Evolutionary conservation across 1,139 yeast species (phyloP).

Genomic region (Geotrichum macrosporum): DNA sequence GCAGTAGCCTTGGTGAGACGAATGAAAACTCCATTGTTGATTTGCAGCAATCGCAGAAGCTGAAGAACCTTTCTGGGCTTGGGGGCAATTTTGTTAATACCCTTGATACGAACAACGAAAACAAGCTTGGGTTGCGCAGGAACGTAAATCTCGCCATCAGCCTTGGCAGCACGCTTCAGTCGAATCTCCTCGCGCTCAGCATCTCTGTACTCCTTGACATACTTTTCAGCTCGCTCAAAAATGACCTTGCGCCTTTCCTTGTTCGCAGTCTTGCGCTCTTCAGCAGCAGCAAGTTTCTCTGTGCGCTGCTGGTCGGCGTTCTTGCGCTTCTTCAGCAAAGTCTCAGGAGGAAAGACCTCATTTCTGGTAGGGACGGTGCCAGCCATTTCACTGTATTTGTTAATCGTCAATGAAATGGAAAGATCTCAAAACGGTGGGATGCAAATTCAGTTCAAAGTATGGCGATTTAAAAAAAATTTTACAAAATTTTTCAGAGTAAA

Average conservation of each 20-base stretch:
- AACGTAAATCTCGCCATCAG: conserved; percentile 72
- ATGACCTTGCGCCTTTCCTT: neutral
- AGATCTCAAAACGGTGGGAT: too few species aligned
- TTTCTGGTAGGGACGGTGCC: neutral
- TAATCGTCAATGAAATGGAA: too few species aligned
- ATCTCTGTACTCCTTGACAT: conserved; percentile 92
- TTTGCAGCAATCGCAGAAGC: conserved; percentile 94
- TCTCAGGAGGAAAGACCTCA: conserved; percentile 62
- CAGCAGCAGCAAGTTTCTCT: conserved; percentile 12
- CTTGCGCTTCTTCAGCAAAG: conserved; percentile 92
- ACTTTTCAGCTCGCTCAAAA: conserved; percentile 96
- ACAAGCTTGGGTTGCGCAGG: conserved; percentile 95
- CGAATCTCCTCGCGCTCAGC: conserved; percentile 89
- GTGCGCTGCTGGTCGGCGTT: conserved; percentile 48
- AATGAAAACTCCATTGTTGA: conserved; percentile 97
- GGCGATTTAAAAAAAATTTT: too few species aligned
- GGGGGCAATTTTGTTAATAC: conserved; percentile 98
- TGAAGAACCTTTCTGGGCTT: conserved; percentile 99
- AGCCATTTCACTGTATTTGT: too few species aligned
- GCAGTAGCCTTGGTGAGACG: conserved; percentile 97
- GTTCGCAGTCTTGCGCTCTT: neutral
- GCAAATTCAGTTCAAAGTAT: too few species aligned
- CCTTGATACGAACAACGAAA: conserved; percentile 97
- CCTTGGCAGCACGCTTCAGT: conserved; percentile 95
- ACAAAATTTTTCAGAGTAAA: too few species aligned